Evolutionary conservation across 345 rosid genomes (phyloP).

Genomic region (Arabidopsis arenosa): DNA sequence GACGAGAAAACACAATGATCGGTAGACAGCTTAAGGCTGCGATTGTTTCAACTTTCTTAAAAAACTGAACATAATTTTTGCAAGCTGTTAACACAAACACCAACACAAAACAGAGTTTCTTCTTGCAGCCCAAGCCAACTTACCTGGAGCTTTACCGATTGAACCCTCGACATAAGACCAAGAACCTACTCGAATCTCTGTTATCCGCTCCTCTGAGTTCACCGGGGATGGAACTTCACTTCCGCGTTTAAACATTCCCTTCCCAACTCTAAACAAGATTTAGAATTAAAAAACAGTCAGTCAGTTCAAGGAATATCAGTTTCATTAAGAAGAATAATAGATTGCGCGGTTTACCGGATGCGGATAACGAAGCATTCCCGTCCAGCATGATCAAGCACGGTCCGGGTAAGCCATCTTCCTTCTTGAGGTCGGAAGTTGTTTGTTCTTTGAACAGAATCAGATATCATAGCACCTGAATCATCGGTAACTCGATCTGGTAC

Average conservation of each 20-base stretch:
- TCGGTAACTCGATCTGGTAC: constrained; percentile 92
- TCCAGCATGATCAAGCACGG: constrained; percentile 90
- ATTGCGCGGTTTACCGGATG: constrained; percentile 53
- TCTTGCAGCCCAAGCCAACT: constrained; percentile 28
- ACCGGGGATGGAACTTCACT: constrained; percentile 74
- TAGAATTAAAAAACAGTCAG: too few species aligned
- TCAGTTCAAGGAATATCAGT: too few species aligned
- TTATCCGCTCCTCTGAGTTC: constrained; percentile 73
- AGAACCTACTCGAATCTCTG: constrained; percentile 84
- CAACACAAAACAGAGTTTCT: neutral
- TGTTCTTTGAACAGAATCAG: constrained; percentile 73
- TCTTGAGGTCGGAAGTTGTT: constrained; percentile 77
- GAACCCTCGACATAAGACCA: constrained; percentile 92
- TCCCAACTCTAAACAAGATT: constrained; percentile 77
- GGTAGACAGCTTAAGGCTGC: neutral
- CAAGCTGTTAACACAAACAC: too few species aligned
- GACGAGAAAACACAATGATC: constrained; percentile 47
- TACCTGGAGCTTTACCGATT: constrained; percentile 92
- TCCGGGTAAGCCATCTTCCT: constrained; percentile 94
- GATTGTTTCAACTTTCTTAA: neutral
- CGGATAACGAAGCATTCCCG: constrained; percentile 85
- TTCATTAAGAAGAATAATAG: neutral
- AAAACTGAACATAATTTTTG: neutral
- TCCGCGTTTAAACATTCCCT: constrained; percentile 84
- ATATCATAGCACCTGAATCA: constrained; percentile 93